Evolutionary conservation across 805 yeast species (phyloP), one percentile per base, ranked within the genome.

Genomic region (Starmerella lactis-condensi): DNA sequence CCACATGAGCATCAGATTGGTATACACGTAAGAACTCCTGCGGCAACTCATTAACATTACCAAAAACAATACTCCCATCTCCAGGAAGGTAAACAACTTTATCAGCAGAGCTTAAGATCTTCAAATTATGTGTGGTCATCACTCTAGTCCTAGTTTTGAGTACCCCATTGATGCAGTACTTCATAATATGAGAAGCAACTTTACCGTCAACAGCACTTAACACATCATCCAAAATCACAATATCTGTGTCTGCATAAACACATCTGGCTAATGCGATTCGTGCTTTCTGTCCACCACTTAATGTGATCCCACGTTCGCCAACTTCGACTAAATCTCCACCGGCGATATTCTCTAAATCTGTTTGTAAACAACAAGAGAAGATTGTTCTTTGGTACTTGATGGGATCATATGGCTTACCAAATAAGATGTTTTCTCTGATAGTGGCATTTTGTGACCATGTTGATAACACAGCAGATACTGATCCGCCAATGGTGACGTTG

Each of bases 271-370:
- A 58, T 44, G 71, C 72, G 39, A 79, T 71, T 50, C 93, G 67
- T 1, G 92, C 89, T 57, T 79, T 81, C 50, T 79, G 93, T 30
- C 93, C 93, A 31, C 93, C 93, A 7, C 89, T 75, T 27, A 79
- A 56, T 0, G 89, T 81, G 35, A 81, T 74, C 44, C 93, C 93
- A 40, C 83, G 64, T 50, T 79, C 93, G 36, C 93, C 93, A 42
- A 79, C 75, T 53, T 81, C 92, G 1, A 39, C 36, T 28, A 43
- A 47, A 46, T 79, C 93, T 18, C 89, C 82, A 23, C 72, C 78
- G 4, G 75, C 72, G 22, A 81, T 57, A 22, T 64, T 61, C 10
- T 66, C 64, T 39, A 79, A 57, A 53, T 79, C 93, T 21, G 64
- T 61, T 26, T 61, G 62, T 34, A 79, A 56, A 1, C 77, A 69